Evolutionary conservation across 768 basidiomycete genomes (phyloP), one percentile per base, ranked within the genome.

Genomic region (Lactarius psammicola): DNA sequence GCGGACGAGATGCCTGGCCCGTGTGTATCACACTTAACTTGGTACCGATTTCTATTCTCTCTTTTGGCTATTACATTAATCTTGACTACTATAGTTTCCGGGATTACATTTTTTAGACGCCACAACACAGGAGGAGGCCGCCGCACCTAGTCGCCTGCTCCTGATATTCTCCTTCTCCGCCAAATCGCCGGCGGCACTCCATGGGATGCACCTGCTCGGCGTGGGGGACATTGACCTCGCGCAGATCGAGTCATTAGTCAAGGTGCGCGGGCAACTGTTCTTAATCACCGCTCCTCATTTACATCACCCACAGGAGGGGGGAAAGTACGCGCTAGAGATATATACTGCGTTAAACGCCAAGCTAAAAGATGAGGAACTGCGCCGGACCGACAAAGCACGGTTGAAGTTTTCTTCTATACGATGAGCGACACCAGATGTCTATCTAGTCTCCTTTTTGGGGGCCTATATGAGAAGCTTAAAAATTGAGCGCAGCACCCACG

Each of bases 11-110:
- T 2, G 69, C 73, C 15, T 90, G 93, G 86, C 94, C 93, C 0
- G 80, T 95, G 4, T 86, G 86, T 66, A 76, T 94, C 30, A 93
- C 92, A 1, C 73, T 95, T 60, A 93, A 94, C 67, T 69, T 93
- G 30, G 92, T 94, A 68, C 8, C 15, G 85, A 81, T 17, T 26
- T 13, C 18, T n/a, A 2, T 60, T 2, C 26, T 20, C 49, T 31
- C 36, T 57, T 28, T 31, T 28, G 20, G 15, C 5, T 23, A 26
- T 49, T n/a, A 55, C 56, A n/a, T 11, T 49, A 34, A 57, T 44
- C 28, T 9, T 3, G 23, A 9, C 23, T 67, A 15, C 26, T 28
- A 26, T 51, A 92, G 87, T 75, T 84, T 42, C 80, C 86, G 2
- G 79, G 84, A 3, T 72, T 80, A 4, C 84, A 90, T 70, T 90